Evolutionary conservation across 768 basidiomycete genomes (phyloP).

Genomic region (Mycena maculata): DNA sequence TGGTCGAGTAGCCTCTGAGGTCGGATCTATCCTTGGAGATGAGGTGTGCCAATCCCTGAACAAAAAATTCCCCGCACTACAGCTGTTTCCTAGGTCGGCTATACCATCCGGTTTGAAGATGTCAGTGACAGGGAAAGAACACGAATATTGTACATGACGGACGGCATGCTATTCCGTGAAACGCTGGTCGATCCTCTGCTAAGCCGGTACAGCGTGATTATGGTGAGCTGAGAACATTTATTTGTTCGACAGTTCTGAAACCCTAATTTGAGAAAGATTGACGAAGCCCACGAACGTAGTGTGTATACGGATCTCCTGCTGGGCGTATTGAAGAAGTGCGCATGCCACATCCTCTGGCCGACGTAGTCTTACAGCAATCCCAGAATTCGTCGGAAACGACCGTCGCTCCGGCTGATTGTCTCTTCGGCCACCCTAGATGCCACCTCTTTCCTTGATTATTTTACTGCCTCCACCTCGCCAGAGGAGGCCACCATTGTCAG

Average conservation of each 20-base stretch:
- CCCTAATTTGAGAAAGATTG: slow-evolving; percentile 67
- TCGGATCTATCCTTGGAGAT: slow-evolving; percentile 89
- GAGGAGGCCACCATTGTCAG: slow-evolving; percentile 87
- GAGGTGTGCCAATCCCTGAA: slow-evolving; percentile 64
- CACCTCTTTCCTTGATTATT: slow-evolving; percentile 88
- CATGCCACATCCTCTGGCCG: neutral
- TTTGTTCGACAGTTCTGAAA: slow-evolving; percentile 7
- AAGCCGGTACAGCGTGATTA: slow-evolving; percentile 93
- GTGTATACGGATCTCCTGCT: slow-evolving; percentile 95
- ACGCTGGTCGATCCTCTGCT: slow-evolving; percentile 92
- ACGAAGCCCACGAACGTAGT: slow-evolving; percentile 97
- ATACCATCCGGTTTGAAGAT: slow-evolving; percentile 97
- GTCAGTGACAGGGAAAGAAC: slow-evolving; percentile 87
- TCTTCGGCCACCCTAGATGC: slow-evolving; percentile 98
- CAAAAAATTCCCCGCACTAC: slow-evolving; percentile 28
- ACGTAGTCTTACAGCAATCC: neutral
- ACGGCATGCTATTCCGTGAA: slow-evolving; percentile 98
- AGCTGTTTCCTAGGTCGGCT: slow-evolving; percentile 80
- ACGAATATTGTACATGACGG: slow-evolving; percentile 95
- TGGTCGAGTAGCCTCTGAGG: slow-evolving; percentile 89
- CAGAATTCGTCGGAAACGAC: slow-evolving; percentile 93
- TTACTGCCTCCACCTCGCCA: slow-evolving; percentile 70
- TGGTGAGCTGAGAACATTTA: slow-evolving; percentile 64
- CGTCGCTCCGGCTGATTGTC: slow-evolving; percentile 89
- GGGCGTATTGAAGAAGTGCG: slow-evolving; percentile 91